Percentiles rank a stretch among this genome's conserved stretches.
phyloP scores from a whole-genome alignment of 2,329 filamentous ascomycete species.

The Aspergillus clavatus region DNA sequence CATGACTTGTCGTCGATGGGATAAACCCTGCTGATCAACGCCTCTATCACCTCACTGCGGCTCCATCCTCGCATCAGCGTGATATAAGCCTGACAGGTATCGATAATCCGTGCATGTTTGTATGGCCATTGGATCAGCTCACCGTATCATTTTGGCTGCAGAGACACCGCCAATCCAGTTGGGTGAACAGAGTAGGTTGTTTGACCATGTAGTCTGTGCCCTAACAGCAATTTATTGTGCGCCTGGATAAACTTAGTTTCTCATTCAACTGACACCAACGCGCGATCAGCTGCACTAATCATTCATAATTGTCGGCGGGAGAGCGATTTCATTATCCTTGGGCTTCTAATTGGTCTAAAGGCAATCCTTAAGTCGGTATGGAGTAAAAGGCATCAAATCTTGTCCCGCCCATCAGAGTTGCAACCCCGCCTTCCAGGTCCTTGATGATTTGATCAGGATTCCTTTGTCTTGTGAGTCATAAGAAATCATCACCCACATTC shows the following conservation, averaged over 20 bases:
- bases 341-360: neutral
- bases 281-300: too few species aligned
- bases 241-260: neutral
- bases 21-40: too few species aligned
- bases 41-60: too few species aligned
- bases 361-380: neutral
- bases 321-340: neutral
- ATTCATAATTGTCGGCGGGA: neutral
- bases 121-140: neutral
- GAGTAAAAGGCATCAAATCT: neutral
- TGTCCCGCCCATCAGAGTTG: neutral
- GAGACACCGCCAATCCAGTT: too few species aligned
- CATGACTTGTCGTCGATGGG: too few species aligned
- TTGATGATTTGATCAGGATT: too few species aligned
- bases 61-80: too few species aligned
- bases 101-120: neutral
- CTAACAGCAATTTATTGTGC: neutral
- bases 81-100: too few species aligned
- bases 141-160: neutral
- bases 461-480: too few species aligned
- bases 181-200: too few species aligned
- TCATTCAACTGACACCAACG: neutral
- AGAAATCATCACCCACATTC: too few species aligned
- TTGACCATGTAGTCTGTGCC: neutral
- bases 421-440: too few species aligned